Conservation (phyloP, 2,329 filamentous ascomycete genomes). For the Aspergillus eucalypticola region DNA sequence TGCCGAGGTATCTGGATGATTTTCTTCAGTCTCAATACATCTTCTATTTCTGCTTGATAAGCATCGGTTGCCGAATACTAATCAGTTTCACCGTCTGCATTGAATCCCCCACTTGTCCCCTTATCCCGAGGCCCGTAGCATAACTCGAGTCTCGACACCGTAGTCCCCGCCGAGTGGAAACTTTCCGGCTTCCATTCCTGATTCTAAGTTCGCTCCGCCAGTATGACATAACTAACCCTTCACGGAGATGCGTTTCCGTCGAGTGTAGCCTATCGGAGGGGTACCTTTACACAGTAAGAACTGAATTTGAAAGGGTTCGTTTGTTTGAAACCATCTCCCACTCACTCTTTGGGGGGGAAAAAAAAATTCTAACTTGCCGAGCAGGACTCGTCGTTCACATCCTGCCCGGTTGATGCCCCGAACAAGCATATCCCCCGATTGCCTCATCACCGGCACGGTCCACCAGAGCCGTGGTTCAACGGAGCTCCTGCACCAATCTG, state of each 20-base stretch:
- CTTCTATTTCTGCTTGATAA: background rate
- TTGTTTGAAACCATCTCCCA: no score
- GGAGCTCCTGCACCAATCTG: background rate
- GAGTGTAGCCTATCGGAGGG: no score
- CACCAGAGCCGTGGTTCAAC: constrained; percentile 1
- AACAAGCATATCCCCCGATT: background rate
- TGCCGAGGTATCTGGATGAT: background rate
- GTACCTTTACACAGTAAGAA: no score
- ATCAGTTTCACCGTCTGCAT: background rate
- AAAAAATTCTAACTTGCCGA: no score
- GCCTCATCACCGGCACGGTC: background rate
- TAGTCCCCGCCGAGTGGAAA: background rate
- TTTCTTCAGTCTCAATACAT: no score
- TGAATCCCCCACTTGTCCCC: background rate
- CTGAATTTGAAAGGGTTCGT: no score
- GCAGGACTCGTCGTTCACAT: no score
- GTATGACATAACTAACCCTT: no score
- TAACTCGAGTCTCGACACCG: background rate
- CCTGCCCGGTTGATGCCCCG: background rate
- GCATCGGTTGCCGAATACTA: background rate
- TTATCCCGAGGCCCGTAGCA: background rate
- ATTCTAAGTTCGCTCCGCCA: no score
- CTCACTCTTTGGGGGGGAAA: no score
- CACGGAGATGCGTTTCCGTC: no score
- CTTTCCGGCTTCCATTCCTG: no score